phyloP scores from a whole-genome alignment of 2,329 filamentous ascomycete genomes.

The Curvularia hawaiiensis region DNA sequence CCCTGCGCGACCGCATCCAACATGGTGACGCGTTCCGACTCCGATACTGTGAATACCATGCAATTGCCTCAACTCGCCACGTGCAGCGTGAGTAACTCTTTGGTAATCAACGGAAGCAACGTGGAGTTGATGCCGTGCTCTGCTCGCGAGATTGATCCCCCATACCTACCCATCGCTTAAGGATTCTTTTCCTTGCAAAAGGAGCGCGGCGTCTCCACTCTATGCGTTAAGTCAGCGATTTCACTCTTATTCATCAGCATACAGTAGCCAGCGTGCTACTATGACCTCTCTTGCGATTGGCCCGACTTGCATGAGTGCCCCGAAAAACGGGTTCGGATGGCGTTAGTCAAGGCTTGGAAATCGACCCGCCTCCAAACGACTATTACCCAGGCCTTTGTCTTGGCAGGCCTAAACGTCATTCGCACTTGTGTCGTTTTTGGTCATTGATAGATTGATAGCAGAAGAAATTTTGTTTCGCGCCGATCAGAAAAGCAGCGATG shows the following conservation, averaged over 20 bases:
- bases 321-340: background rate
- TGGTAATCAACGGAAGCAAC: constrained; percentile 26
- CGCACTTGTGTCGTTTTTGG: constrained; percentile 15
- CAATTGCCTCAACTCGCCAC: background rate
- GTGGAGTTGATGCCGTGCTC: background rate
- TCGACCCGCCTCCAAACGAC: background rate
- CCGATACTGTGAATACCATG: background rate
- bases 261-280: constrained; percentile 8
- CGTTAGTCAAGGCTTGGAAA: constrained; percentile 21
- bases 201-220: constrained; percentile 13
- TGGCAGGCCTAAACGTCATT: background rate
- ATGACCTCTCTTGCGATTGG: background rate
- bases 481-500: background rate
- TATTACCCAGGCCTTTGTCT: background rate
- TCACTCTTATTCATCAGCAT: constrained; percentile 28
- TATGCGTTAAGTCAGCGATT: constrained; percentile 25
- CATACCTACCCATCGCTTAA: constrained; percentile 20
- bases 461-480: background rate
- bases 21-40: background rate
- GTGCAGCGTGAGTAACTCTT: constrained; percentile 20
- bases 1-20: background rate
- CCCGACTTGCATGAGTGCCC: background rate
- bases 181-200: constrained; percentile 13
- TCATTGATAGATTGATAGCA: constrained; percentile 14
- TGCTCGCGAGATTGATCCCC: background rate